These are phyloP conservation scores for Mycosphaerelloides madeirae DNA, from an alignment of 2,329 filamentous ascomycete species.

Conservation along the genomic window DNA sequence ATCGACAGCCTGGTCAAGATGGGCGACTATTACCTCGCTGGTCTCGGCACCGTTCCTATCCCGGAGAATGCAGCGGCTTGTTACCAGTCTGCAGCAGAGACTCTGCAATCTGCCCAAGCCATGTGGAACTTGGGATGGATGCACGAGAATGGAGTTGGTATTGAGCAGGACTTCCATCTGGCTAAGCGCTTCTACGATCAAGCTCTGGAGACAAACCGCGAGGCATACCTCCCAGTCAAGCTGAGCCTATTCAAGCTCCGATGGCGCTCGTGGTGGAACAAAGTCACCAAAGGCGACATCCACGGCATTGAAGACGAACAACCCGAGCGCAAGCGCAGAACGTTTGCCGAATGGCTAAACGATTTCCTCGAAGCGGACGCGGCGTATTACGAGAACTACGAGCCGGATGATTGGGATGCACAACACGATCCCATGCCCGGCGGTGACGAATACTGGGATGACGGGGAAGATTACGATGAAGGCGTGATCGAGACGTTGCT, in stretches of 20 bases:
- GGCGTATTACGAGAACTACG: constrained; percentile 46
- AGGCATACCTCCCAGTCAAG: constrained; percentile 90
- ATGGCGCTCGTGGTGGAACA: constrained; percentile 88
- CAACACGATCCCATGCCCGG: constrained; percentile 45
- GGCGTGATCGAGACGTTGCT: constrained; percentile 78
- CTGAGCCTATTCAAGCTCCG: constrained; percentile 82
- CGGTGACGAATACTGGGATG: constrained; percentile 54
- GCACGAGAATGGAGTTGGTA: constrained; percentile 92
- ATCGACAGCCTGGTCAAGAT: constrained; percentile 95
- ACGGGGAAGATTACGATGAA: constrained; percentile 60
- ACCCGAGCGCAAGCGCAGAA: constrained; percentile 30
- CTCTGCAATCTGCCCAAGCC: constrained; percentile 86
- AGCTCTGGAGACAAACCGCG: constrained; percentile 80
- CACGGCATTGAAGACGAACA: constrained; percentile 84
- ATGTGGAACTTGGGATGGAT: constrained; percentile 98
- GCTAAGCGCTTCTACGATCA: constrained; percentile 95
- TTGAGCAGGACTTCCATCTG: constrained; percentile 93
- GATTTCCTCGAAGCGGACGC: constrained; percentile 68
- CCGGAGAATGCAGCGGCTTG: constrained; percentile 85
- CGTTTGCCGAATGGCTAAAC: constrained; percentile 74
- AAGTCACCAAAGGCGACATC: constrained; percentile 79
- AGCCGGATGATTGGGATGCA: constrained; percentile 40
- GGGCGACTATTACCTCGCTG: constrained; percentile 92
- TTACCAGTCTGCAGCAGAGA: constrained; percentile 88
- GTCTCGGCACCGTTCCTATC: constrained; percentile 62